These are phyloP conservation scores for Lichtheimia ornata DNA, from an alignment of 371 early-diverging fungal genomes.

Conservation along the genomic window DNA sequence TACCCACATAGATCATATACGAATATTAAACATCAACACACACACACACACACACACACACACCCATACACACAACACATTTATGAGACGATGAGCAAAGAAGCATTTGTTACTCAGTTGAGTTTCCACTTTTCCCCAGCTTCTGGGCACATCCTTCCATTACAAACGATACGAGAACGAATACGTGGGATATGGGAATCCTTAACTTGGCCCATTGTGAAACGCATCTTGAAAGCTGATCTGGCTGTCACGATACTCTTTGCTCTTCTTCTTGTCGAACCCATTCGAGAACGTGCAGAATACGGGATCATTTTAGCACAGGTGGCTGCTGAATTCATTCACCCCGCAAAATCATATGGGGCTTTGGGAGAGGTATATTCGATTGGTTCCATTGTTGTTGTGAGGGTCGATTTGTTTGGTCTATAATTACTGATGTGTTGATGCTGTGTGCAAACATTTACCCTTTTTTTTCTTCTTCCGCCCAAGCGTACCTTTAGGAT, in stretches of 20 bases:
- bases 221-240: slow-evolving; percentile 47
- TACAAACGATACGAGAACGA: slow-evolving; percentile 34
- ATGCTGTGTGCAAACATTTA: slow-evolving; percentile 2
- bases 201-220: slow-evolving; percentile 39
- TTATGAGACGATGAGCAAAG: slow-evolving; percentile 19
- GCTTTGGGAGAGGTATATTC: slow-evolving; percentile 35
- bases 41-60: no score
- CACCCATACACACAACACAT: background rate
- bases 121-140: slow-evolving; percentile 40
- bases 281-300: slow-evolving; percentile 23
- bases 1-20: no score
- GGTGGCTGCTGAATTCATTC: slow-evolving; percentile 49
- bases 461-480: background rate
- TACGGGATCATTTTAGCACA: slow-evolving; percentile 32
- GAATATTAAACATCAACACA: background rate
- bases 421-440: background rate
- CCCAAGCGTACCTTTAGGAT: slow-evolving; percentile 18
- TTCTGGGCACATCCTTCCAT: slow-evolving; percentile 29
- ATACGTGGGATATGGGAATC: slow-evolving; percentile 36
- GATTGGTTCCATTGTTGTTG: no score
- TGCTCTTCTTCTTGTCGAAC: slow-evolving; percentile 29
- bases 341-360: slow-evolving; percentile 47
- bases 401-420: background rate
- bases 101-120: slow-evolving; percentile 16
- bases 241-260: slow-evolving; percentile 42